These are phyloP conservation scores for Globisporangium camurandrum DNA, from an alignment of 352 stramenopile species.

Conservation along the genomic window DNA sequence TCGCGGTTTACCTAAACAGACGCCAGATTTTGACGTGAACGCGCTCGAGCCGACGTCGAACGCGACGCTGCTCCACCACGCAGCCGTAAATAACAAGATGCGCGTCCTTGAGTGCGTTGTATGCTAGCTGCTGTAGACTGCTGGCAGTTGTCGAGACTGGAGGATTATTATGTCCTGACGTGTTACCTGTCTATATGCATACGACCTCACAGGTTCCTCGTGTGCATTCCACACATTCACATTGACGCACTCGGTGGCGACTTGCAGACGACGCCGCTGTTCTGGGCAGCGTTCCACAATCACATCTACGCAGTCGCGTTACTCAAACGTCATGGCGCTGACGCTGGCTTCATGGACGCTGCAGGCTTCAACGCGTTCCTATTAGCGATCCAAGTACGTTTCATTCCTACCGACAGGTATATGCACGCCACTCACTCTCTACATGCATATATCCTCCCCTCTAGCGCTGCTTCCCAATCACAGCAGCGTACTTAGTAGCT, in stretches of 20 bases:
- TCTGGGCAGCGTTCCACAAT: conserved; percentile 68
- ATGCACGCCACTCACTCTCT: background rate
- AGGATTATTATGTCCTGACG: background rate
- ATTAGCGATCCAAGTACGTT: conserved; percentile 41
- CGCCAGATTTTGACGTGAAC: conserved; percentile 52
- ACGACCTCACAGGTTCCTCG: conserved; percentile 31
- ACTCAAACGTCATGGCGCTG: conserved; percentile 49
- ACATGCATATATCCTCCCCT: background rate
- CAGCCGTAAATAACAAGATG: conserved; percentile 77
- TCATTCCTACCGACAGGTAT: background rate
- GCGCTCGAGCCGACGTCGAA: conserved; percentile 33
- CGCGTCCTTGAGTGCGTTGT: conserved; percentile 49
- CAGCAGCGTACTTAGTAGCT: conserved; percentile 65
- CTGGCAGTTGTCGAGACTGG: background rate
- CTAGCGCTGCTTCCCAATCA: conserved; percentile 62
- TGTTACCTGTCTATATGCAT: too few relatives aligned
- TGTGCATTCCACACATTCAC: too few relatives aligned
- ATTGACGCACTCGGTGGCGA: conserved; percentile 53
- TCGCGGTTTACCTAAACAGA: too few relatives aligned
- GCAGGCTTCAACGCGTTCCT: conserved; percentile 57
- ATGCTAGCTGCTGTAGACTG: background rate
- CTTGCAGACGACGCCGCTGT: conserved; percentile 58
- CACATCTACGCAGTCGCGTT: conserved; percentile 77
- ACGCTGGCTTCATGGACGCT: conserved; percentile 42
- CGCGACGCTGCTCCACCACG: conserved; percentile 69